A percentile compares a stretch with the other conserved stretches of the same genome.
These are phyloP conservation scores for Talaromyces sp. DNA, from an alignment of 2,329 filamentous ascomycete species.

Conservation along the genomic window DNA sequence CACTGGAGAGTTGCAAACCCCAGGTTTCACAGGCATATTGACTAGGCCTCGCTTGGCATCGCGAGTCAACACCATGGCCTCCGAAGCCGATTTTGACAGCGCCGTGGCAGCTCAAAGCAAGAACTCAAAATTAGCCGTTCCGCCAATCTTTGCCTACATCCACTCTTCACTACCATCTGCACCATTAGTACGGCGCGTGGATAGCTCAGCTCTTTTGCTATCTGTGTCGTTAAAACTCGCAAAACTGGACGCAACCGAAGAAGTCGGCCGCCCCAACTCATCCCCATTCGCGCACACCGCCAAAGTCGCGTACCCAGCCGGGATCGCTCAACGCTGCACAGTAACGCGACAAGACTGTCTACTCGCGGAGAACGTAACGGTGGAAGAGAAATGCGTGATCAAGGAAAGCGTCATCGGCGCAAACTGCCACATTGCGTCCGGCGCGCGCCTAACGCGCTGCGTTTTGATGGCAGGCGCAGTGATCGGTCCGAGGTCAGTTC, in stretches of 20 bases:
- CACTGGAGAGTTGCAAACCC: slow-evolving; percentile 20
- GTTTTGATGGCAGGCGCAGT: slow-evolving; percentile 89
- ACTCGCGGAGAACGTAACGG: slow-evolving; percentile 81
- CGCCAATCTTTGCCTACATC: slow-evolving; percentile 77
- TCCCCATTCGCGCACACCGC: slow-evolving; percentile 73
- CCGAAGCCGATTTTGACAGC: slow-evolving; percentile 18
- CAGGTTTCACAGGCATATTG: slow-evolving; percentile 16
- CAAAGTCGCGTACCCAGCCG: slow-evolving; percentile 80
- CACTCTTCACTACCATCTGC: slow-evolving; percentile 55
- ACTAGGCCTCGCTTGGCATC: slow-evolving; percentile 27
- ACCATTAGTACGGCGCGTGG: slow-evolving; percentile 79
- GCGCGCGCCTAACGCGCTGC: slow-evolving; percentile 83
- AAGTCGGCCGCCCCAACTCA: slow-evolving; percentile 54
- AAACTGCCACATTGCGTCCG: slow-evolving; percentile 79
- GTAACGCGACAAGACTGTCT: slow-evolving; percentile 79
- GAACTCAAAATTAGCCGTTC: slow-evolving; percentile 50
- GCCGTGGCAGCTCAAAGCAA: slow-evolving; percentile 6
- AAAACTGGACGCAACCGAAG: slow-evolving; percentile 68
- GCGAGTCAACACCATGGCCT: slow-evolving; percentile 25
- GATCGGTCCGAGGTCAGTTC: slow-evolving; percentile 76
- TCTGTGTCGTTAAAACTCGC: slow-evolving; percentile 80
- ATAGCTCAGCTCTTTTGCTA: slow-evolving; percentile 78
- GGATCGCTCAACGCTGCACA: slow-evolving; percentile 74
- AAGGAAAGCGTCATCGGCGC: slow-evolving; percentile 88
- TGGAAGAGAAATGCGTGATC: slow-evolving; percentile 86